These are phyloP conservation scores for Cokeromyces recurvatus DNA, from an alignment of 371 early-diverging fungal species.

Conservation along the genomic window DNA sequence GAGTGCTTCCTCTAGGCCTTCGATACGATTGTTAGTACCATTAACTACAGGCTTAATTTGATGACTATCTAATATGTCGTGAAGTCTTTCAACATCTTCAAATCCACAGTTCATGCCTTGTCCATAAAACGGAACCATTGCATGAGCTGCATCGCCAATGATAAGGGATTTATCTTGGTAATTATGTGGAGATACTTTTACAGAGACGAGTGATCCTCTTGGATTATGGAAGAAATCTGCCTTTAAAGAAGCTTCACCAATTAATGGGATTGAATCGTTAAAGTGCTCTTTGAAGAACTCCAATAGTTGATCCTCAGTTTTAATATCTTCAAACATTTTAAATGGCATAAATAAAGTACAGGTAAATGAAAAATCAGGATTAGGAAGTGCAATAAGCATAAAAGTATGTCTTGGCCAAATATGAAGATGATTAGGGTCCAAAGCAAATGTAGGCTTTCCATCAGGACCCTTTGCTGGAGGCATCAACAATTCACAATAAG, in stretches of 20 bases:
- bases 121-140: constrained; percentile 97
- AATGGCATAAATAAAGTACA: constrained; percentile 96
- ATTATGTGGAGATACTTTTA: constrained; percentile 89
- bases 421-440: constrained; percentile 90
- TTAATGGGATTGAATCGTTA: constrained; percentile 77
- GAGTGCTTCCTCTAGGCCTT: constrained; percentile 54
- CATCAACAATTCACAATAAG: constrained; percentile 87
- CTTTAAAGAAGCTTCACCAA: constrained; percentile 67
- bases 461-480: constrained; percentile 48
- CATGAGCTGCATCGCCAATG: constrained; percentile 95
- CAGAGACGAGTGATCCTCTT: constrained; percentile 76
- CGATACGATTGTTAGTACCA: constrained; percentile 1
- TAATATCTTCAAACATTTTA: constrained; percentile 76
- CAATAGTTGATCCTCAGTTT: constrained; percentile 61
- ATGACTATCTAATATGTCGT: constrained; percentile 59
- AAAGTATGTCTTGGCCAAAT: constrained; percentile 96
- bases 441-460: constrained; percentile 64
- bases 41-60: constrained; percentile 28
- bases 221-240: constrained; percentile 81
- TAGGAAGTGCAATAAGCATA: constrained; percentile 96
- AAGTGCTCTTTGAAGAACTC: constrained; percentile 78
- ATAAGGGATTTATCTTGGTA: constrained; percentile 73
- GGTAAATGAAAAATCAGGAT: constrained; percentile 89
- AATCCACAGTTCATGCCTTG: constrained; percentile 99
- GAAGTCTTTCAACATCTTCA: constrained; percentile 84